Percentiles rank a stretch among this genome's conserved stretches.
phyloP scores from a whole-genome alignment of 306 rosid species.

The Leucaena leucocephala region DNA sequence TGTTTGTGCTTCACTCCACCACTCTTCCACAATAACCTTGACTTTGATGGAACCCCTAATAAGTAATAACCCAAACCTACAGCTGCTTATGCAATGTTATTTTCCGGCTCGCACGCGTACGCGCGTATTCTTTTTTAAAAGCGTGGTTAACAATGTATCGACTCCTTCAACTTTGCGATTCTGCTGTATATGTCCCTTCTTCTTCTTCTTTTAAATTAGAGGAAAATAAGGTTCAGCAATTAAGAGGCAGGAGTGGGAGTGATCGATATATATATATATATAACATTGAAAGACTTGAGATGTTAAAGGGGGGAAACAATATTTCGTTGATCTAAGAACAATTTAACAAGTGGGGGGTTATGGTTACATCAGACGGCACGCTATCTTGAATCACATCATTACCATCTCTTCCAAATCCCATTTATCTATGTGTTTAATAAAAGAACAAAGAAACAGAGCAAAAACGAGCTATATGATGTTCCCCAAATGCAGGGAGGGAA shows the following conservation, averaged over 20 bases:
- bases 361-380: slow-evolving; percentile 29
- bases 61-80: not conserved
- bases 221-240: not conserved
- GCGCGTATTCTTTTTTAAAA: not conserved
- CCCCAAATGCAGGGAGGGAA: slow-evolving; percentile 71
- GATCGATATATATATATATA: not conserved
- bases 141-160: not conserved
- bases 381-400: slow-evolving; percentile 12
- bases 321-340: slow-evolving; percentile 22
- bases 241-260: not conserved
- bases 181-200: not conserved
- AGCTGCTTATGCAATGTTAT: not conserved
- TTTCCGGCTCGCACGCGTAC: not conserved
- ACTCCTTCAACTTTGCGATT: not conserved
- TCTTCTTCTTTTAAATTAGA: not conserved
- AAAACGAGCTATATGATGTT: not conserved
- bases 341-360: slow-evolving; percentile 26
- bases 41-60: not conserved
- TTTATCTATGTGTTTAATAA: slow-evolving; percentile 32
- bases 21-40: not conserved
- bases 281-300: not conserved
- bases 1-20: not conserved
- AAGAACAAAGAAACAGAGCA: slow-evolving; percentile 2
- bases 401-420: slow-evolving; percentile 37
- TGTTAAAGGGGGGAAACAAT: not conserved